These are phyloP conservation scores for Phytomonas francai DNA, from an alignment of 208 protist species.

Conservation along the genomic window DNA sequence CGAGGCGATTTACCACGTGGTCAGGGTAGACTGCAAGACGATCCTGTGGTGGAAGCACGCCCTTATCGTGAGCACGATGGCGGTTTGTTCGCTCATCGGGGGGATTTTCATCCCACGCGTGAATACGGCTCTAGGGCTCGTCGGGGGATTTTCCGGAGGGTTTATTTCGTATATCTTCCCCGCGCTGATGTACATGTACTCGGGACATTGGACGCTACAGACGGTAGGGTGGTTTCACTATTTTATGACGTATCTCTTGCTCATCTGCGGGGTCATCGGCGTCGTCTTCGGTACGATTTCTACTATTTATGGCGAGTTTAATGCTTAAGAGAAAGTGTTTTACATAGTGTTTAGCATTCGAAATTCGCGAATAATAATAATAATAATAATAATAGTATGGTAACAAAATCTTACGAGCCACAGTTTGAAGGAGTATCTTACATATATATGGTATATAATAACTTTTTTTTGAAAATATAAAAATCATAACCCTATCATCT, in stretches of 20 bases:
- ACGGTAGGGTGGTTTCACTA: constrained; percentile 42
- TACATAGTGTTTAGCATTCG: constrained; percentile 48
- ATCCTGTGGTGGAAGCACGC: constrained; percentile 50
- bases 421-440: background rate
- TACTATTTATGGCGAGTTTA: constrained; percentile 45
- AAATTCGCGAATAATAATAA: background rate
- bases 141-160: constrained; percentile 57
- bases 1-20: constrained; percentile 54
- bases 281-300: constrained; percentile 51
- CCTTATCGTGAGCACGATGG: constrained; percentile 26
- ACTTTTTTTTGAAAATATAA: background rate
- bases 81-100: constrained; percentile 19
- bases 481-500: background rate
- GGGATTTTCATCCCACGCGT: constrained; percentile 46
- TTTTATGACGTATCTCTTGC: constrained; percentile 44
- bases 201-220: constrained; percentile 28
- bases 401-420: constrained; percentile 32
- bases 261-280: constrained; percentile 61
- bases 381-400: background rate
- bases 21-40: constrained; percentile 36
- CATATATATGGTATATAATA: background rate
- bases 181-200: constrained; percentile 63
- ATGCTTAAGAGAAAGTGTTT: constrained; percentile 13
- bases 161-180: constrained; percentile 75
- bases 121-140: constrained; percentile 43